These are phyloP conservation scores for Xanthoconium stramineum DNA, from an alignment of 768 basidiomycete genomes.

Conservation along the genomic window DNA sequence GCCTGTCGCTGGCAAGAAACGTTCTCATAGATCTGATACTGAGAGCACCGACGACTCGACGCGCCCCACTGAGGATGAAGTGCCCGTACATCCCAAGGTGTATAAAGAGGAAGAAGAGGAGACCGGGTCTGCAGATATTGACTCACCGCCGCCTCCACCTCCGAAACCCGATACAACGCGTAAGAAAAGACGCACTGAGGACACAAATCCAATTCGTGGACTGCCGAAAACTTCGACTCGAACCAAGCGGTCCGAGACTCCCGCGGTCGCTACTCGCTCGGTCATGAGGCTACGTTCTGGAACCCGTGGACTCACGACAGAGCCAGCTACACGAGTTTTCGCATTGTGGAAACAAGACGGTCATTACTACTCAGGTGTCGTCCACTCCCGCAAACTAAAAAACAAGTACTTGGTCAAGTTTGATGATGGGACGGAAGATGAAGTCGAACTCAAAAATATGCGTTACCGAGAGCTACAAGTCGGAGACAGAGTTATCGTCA, in stretches of 20 bases:
- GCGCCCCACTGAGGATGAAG: constrained; percentile 29
- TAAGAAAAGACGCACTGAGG: constrained; percentile 45
- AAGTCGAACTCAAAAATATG: constrained; percentile 50
- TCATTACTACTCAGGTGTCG: constrained; percentile 59
- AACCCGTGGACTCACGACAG: constrained; percentile 9
- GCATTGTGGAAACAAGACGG: constrained; percentile 63
- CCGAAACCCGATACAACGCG: constrained; percentile 21
- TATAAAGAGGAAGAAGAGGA: constrained; percentile 37
- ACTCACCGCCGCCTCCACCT: constrained; percentile 30
- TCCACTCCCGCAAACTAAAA: constrained; percentile 36
- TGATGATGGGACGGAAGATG: constrained; percentile 55
- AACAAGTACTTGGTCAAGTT: constrained; percentile 53
- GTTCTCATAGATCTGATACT: constrained; percentile 23
- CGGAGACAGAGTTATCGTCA: constrained; percentile 56
- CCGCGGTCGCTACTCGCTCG: constrained; percentile 32
- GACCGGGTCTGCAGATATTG: constrained; percentile 39
- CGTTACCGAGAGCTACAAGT: constrained; percentile 46
- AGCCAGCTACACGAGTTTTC: constrained; percentile 57
- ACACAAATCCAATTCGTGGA: constrained; percentile 23
- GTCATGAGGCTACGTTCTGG: constrained; percentile 41
- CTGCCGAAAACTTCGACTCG: constrained; percentile 25
- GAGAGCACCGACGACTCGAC: constrained; percentile 21
- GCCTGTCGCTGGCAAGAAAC: constrained; percentile 19
- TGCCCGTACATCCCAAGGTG: constrained; percentile 9
- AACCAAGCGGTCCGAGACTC: constrained; percentile 25